A percentile compares a stretch with the other conserved stretches of the same genome.
phyloP scores from a whole-genome alignment of 2,329 filamentous ascomycete species.

The Sporothrix globosa region DNA sequence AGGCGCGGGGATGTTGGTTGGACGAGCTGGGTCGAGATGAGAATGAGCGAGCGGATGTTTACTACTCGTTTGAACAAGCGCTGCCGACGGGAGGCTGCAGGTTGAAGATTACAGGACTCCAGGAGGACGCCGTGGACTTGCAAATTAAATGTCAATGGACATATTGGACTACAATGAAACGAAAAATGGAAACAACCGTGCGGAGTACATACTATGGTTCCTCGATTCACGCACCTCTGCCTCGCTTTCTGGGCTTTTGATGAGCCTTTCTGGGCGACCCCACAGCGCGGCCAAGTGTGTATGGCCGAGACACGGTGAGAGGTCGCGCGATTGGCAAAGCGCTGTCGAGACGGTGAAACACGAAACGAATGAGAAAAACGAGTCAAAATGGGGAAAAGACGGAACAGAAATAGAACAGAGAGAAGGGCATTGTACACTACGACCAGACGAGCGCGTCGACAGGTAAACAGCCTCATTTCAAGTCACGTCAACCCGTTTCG shows the following conservation, averaged over 20 bases:
- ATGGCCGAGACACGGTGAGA: not conserved
- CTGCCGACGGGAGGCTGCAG: not conserved
- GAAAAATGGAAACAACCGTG: too few relatives aligned
- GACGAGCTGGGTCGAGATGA: conserved; percentile 3
- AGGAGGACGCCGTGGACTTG: not conserved
- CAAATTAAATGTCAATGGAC: too few relatives aligned
- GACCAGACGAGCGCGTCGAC: not conserved
- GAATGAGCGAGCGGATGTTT: not conserved
- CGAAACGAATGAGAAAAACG: not conserved
- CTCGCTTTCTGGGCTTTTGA: too few relatives aligned
- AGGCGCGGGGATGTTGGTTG: conserved; percentile 29
- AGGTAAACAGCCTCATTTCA: not conserved
- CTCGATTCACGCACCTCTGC: too few relatives aligned
- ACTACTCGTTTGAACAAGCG: not conserved
- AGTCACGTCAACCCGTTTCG: too few relatives aligned
- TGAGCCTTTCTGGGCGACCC: not conserved
- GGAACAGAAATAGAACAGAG: not conserved
- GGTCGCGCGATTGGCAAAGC: conserved; percentile 6
- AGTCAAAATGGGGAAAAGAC: not conserved
- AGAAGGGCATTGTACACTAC: not conserved
- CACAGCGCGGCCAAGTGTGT: conserved; percentile 5
- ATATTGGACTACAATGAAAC: too few relatives aligned
- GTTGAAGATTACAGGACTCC: not conserved
- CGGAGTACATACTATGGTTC: too few relatives aligned
- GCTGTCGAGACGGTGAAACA: not conserved